phyloP scores from a whole-genome alignment of 495 filamentous ascomycete species.

The Tuber microsphaerosporum region DNA sequence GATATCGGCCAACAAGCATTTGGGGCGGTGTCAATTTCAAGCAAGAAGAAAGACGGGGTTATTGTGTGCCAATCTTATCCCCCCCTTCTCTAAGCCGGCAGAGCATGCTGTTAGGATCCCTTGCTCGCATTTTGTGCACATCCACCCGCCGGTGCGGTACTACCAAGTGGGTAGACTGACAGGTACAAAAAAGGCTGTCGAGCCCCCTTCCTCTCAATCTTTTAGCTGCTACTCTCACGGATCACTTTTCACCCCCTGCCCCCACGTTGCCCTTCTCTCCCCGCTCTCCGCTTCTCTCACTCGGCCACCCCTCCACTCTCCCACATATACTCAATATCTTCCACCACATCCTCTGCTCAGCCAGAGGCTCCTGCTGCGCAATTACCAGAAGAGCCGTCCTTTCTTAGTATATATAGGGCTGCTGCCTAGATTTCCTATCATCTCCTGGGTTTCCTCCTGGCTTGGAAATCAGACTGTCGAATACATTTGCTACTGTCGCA shows the following conservation, averaged over 20 bases:
- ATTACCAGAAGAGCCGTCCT: not conserved
- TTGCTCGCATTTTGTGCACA: not conserved
- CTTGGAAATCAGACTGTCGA: not conserved
- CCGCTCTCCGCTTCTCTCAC: not conserved
- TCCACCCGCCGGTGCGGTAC: not conserved
- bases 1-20: constrained; percentile 1
- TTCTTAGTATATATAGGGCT: not conserved
- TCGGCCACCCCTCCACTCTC: not conserved
- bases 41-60: not conserved
- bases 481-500: not conserved
- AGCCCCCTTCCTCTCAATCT: not conserved
- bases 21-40: not conserved
- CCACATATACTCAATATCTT: not conserved
- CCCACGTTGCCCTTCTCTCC: not conserved
- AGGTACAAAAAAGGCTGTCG: constrained; percentile 1
- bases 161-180: not conserved
- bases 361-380: not conserved
- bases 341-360: not conserved
- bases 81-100: not conserved
- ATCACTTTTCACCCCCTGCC: not conserved
- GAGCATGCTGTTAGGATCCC: not conserved
- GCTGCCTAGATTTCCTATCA: not conserved
- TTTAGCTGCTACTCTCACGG: not conserved
- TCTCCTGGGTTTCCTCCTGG: not conserved
- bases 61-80: not conserved